Evolutionary conservation across 768 basidiomycete genomes (phyloP).

Genomic region (Krasilnikovozyma curviuscula): DNA sequence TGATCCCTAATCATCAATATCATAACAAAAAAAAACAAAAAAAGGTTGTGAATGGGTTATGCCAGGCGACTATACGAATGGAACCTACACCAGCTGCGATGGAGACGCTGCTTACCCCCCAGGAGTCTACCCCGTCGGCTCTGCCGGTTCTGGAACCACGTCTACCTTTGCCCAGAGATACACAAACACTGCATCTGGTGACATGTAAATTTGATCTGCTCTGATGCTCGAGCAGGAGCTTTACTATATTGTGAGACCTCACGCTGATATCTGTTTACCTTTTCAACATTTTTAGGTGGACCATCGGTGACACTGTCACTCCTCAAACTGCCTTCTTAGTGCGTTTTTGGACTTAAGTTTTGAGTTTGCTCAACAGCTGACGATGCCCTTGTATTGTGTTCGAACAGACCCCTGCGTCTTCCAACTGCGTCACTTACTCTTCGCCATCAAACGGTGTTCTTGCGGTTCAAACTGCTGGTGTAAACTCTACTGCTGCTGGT

Average conservation of each 20-base stretch:
- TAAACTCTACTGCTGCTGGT: no score
- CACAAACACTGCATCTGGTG: no score
- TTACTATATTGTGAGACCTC: not conserved
- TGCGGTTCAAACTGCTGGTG: no score
- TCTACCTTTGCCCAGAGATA: conserved; percentile 28
- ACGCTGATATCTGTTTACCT: conserved; percentile 5
- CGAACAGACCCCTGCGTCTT: conserved; percentile 12
- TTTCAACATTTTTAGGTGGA: conserved; percentile 19
- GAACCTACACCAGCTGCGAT: conserved; percentile 24
- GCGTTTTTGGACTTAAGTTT: not conserved
- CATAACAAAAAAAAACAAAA: no score
- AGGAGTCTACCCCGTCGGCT: conserved; percentile 33
- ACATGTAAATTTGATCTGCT: conserved; percentile 22
- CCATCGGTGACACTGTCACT: conserved; percentile 26
- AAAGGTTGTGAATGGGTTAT: conserved; percentile 20
- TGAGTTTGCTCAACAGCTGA: no score
- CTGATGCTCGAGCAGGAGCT: not conserved
- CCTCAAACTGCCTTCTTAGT: conserved; percentile 19
- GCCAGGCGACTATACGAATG: conserved; percentile 23
- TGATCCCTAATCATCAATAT: no score
- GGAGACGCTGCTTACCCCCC: conserved; percentile 28
- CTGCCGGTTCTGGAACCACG: conserved; percentile 30
- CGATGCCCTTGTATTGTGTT: no score
- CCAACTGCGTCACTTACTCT: conserved; percentile 24
- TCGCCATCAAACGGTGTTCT: conserved; percentile 23